Evolutionary conservation across 495 filamentous ascomycete genomes (phyloP).

Genomic region (Penicillium goetzii): DNA sequence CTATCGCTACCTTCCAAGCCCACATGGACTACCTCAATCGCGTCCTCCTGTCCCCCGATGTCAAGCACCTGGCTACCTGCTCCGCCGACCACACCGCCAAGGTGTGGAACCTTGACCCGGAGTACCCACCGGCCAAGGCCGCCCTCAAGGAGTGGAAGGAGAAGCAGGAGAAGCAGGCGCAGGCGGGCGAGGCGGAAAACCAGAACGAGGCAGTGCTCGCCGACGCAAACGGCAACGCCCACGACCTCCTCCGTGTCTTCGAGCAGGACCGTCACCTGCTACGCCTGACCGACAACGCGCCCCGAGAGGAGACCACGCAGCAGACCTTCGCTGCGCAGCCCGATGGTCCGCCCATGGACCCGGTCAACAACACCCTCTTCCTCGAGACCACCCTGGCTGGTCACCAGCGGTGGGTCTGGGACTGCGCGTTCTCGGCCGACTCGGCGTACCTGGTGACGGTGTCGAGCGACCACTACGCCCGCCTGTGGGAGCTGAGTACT

Average conservation of each 20-base stretch:
- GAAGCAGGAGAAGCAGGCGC: slow-evolving; percentile 28
- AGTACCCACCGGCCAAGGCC: slow-evolving; percentile 50
- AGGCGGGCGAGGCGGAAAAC: slow-evolving; percentile 20
- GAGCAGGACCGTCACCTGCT: slow-evolving; percentile 32
- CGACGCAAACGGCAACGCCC: slow-evolving; percentile 26
- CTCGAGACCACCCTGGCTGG: slow-evolving; percentile 89
- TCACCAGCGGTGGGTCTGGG: slow-evolving; percentile 99
- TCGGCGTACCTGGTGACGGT: slow-evolving; percentile 97
- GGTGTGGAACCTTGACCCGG: slow-evolving; percentile 85
- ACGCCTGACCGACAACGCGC: slow-evolving; percentile 30
- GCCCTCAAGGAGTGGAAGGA: slow-evolving; percentile 41
- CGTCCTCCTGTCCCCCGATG: slow-evolving; percentile 93
- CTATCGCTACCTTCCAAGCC: slow-evolving; percentile 88
- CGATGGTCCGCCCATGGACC: slow-evolving; percentile 51
- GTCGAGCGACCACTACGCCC: slow-evolving; percentile 94
- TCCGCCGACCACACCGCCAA: slow-evolving; percentile 97
- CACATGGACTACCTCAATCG: slow-evolving; percentile 94
- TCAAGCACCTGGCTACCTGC: slow-evolving; percentile 96
- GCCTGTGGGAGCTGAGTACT: slow-evolving; percentile 87
- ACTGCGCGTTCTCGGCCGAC: slow-evolving; percentile 97
- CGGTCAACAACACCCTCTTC: slow-evolving; percentile 61
- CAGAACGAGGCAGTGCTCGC: slow-evolving; percentile 20
- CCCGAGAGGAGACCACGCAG: slow-evolving; percentile 38
- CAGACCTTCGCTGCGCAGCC: slow-evolving; percentile 45
- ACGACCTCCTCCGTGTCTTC: slow-evolving; percentile 36